A percentile compares a stretch with the other conserved stretches of the same genome.
Conservation (phyloP, 2,329 filamentous ascomycete genomes). For the Teratosphaeria viscida region DNA sequence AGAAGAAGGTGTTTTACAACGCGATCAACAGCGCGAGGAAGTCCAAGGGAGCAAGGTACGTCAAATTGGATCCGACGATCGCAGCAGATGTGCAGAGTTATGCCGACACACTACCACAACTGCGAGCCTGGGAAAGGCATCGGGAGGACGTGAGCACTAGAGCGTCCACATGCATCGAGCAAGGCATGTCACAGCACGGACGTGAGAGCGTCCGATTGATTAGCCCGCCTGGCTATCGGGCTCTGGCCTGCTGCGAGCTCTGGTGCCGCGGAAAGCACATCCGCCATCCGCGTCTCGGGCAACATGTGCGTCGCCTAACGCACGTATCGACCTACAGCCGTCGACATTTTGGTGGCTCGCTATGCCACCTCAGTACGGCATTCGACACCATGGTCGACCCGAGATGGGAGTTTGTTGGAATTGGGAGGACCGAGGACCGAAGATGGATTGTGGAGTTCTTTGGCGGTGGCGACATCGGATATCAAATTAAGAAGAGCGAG, state of each 20-base stretch:
- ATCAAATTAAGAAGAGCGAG: neutral
- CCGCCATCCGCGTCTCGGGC: constrained; percentile 2
- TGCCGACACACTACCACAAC: neutral
- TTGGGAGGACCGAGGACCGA: constrained; percentile 7
- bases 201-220: constrained; percentile 3
- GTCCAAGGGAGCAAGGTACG: neutral
- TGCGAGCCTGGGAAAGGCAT: too few species aligned
- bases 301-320: neutral
- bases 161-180: neutral
- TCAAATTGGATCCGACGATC: neutral
- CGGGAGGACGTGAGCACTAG: neutral
- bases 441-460: constrained; percentile 10
- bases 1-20: neutral
- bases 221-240: constrained; percentile 7
- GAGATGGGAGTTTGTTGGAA: constrained; percentile 5
- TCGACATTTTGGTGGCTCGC: neutral
- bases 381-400: constrained; percentile 4
- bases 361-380: neutral
- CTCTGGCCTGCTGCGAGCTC: constrained; percentile 7
- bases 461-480: neutral
- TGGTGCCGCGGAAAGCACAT: constrained; percentile 11
- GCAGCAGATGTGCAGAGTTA: neutral
- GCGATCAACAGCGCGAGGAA: neutral
- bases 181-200: neutral
- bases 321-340: neutral